Evolutionary conservation across 257 asterid species (phyloP).

Genomic region (Fraxinus americana): DNA sequence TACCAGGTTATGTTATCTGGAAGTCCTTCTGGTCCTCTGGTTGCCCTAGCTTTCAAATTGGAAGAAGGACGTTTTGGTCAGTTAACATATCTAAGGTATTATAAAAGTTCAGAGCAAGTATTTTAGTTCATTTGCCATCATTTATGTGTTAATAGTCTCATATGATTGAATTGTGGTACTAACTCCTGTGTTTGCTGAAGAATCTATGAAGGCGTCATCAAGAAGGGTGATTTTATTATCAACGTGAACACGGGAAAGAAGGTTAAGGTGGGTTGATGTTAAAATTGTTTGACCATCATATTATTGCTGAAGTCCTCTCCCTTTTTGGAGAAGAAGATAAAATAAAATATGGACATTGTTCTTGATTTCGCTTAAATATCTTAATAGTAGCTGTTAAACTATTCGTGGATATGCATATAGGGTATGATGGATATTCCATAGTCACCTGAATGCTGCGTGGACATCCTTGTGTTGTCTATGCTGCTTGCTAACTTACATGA

Average conservation of each 20-base stretch:
- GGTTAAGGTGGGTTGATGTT: conserved; percentile 65
- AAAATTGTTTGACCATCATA: neutral
- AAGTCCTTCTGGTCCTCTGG: conserved; percentile 89
- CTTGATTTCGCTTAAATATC: neutral
- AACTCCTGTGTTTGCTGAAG: conserved; percentile 41
- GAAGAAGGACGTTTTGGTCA: conserved; percentile 99
- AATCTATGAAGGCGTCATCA: conserved; percentile 89
- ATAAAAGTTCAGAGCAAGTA: neutral
- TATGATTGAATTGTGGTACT: conserved; percentile 5
- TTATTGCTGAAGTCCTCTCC: neutral
- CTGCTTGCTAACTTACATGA: neutral
- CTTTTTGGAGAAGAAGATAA: conserved; percentile 8
- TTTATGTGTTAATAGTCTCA: conserved; percentile 14
- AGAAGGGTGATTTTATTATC: conserved; percentile 89
- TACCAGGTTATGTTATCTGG: conserved; percentile 78
- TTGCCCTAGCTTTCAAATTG: conserved; percentile 94
- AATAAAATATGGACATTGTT: neutral
- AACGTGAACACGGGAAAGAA: conserved; percentile 93
- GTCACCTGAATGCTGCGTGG: neutral
- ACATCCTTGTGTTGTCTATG: neutral
- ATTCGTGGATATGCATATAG: neutral
- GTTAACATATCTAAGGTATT: conserved; percentile 87
- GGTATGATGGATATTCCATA: neutral
- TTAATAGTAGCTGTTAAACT: neutral
- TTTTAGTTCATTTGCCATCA: neutral